Evolutionary conservation across 495 filamentous ascomycete genomes (phyloP).

Genomic region (Glutinoglossum americanum): DNA sequence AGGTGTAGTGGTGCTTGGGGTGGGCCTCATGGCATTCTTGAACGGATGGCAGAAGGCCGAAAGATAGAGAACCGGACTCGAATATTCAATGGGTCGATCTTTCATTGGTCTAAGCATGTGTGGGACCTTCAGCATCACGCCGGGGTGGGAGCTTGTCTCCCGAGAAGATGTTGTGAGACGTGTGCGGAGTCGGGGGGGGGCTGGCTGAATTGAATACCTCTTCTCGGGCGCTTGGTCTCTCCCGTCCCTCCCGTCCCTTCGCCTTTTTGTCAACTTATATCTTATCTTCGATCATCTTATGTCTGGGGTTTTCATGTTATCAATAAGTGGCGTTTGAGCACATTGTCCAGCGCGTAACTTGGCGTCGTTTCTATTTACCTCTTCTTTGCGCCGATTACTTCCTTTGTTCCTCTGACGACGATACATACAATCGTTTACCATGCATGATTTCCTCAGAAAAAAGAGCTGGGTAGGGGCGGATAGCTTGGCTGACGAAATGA

Average conservation of each 20-base stretch:
- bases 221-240: background rate
- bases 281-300: background rate
- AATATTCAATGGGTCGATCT: background rate
- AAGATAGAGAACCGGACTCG: constrained; percentile 19
- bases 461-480: background rate
- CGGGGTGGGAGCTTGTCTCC: background rate
- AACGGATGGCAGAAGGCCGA: constrained; percentile 67
- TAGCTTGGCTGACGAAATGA: background rate
- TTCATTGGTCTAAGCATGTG: background rate
- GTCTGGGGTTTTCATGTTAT: background rate
- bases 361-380: background rate
- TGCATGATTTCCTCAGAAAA: background rate
- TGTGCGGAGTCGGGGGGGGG: background rate
- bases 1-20: constrained; percentile 71
- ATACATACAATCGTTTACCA: background rate
- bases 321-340: background rate
- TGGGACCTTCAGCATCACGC: background rate
- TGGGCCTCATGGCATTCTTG: constrained; percentile 84
- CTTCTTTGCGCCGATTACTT: background rate
- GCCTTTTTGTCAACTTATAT: background rate
- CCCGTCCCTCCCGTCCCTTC: background rate
- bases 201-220: background rate
- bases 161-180: background rate
- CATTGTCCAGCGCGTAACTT: background rate
- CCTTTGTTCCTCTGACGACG: background rate